Evolutionary conservation across 768 basidiomycete genomes (phyloP).

Genomic region (Lactarius indigo): DNA sequence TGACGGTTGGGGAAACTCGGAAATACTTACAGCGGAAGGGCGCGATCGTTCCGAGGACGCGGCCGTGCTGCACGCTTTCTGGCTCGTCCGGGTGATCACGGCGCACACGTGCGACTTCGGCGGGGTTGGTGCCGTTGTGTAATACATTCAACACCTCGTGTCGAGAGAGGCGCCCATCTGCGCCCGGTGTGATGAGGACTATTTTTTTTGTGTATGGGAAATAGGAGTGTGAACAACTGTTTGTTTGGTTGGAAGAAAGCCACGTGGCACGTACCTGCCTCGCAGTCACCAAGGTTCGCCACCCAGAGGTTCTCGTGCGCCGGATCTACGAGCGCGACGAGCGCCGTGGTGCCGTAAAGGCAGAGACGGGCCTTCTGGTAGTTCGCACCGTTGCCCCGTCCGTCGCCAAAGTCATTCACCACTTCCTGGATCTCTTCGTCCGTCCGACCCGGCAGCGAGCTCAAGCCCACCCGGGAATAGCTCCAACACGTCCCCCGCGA

Average conservation of each 20-base stretch:
- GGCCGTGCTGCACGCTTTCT: slow-evolving; percentile 60
- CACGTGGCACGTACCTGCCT: slow-evolving; percentile 52
- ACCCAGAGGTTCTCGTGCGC: slow-evolving; percentile 71
- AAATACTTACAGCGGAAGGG: slow-evolving; percentile 65
- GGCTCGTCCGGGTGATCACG: slow-evolving; percentile 66
- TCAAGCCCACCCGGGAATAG: slow-evolving; percentile 53
- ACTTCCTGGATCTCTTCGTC: slow-evolving; percentile 55
- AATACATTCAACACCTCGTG: slow-evolving; percentile 56
- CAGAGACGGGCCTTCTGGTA: slow-evolving; percentile 66
- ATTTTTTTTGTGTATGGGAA: slow-evolving; percentile 13
- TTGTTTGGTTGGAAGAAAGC: neutral
- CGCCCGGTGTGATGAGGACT: slow-evolving; percentile 44
- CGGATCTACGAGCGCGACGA: slow-evolving; percentile 72
- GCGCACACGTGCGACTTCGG: slow-evolving; percentile 61
- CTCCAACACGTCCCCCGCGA: slow-evolving; percentile 43
- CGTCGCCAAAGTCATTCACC: slow-evolving; percentile 60
- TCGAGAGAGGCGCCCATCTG: slow-evolving; percentile 46
- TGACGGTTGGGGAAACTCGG: neutral
- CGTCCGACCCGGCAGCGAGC: slow-evolving; percentile 38
- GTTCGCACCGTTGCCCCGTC: slow-evolving; percentile 48
- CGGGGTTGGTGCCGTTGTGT: slow-evolving; percentile 69
- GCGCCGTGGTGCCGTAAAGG: slow-evolving; percentile 81
- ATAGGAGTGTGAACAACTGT: neutral
- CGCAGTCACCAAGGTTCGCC: slow-evolving; percentile 78
- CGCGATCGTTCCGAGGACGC: slow-evolving; percentile 75